These are phyloP conservation scores for Gloeopeniophorella convolvens DNA, from an alignment of 768 basidiomycete species.

Conservation along the genomic window DNA sequence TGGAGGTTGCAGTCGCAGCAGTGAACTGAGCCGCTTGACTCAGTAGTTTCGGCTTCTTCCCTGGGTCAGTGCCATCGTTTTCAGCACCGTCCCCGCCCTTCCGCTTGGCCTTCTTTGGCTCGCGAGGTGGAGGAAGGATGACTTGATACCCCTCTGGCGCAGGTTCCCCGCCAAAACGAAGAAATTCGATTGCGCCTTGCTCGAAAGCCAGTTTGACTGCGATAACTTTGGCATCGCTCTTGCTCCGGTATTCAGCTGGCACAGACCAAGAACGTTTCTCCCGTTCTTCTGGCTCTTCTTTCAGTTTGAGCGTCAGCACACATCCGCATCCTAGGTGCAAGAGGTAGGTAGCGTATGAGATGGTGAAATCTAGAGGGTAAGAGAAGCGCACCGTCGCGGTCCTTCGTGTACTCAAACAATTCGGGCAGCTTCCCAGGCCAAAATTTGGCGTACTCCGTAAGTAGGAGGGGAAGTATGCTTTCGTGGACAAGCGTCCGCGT, in stretches of 20 bases:
- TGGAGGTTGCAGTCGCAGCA: not conserved
- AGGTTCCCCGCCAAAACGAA: slow-evolving; percentile 45
- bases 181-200: slow-evolving; percentile 50
- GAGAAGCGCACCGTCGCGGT: slow-evolving; percentile 43
- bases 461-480: slow-evolving; percentile 40
- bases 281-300: slow-evolving; percentile 26
- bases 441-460: slow-evolving; percentile 40
- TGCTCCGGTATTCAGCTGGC: slow-evolving; percentile 45
- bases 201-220: slow-evolving; percentile 47
- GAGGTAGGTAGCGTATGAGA: not conserved
- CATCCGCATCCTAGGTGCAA: slow-evolving; percentile 46
- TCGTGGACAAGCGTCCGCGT: slow-evolving; percentile 41
- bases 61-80: not conserved
- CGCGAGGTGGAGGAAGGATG: slow-evolving; percentile 26
- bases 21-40: slow-evolving; percentile 10
- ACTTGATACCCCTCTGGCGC: slow-evolving; percentile 36
- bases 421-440: slow-evolving; percentile 32
- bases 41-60: slow-evolving; percentile 3
- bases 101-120: slow-evolving; percentile 21
- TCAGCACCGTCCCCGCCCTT: slow-evolving; percentile 10
- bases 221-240: slow-evolving; percentile 56
- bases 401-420: slow-evolving; percentile 35
- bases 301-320: slow-evolving; percentile 38
- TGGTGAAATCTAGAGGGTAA: not conserved
- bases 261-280: slow-evolving; percentile 41